Percentiles rank a stretch among this genome's conserved stretches.
Conservation (phyloP, 306 rosid species). For the Parietaria judaica region DNA sequence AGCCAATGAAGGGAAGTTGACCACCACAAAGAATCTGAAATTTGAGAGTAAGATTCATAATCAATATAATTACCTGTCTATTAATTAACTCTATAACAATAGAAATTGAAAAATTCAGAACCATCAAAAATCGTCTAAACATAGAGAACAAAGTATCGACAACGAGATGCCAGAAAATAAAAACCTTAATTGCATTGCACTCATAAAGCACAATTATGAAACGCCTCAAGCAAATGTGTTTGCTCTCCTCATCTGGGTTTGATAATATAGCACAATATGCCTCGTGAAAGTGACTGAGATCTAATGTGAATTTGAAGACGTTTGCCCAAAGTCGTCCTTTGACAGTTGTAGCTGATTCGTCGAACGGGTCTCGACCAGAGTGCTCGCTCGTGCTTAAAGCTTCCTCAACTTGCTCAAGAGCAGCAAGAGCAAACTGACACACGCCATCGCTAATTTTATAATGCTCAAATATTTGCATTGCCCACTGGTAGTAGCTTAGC, state of each 20-base stretch:
- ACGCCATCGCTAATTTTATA: conserved; percentile 79
- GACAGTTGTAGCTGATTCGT: conserved; percentile 54
- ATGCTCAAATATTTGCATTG: conserved; percentile 89
- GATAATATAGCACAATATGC: conserved; percentile 94
- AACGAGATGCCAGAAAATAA: neutral
- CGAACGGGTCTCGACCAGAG: conserved; percentile 23
- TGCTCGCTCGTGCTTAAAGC: conserved; percentile 34
- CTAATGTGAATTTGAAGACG: conserved; percentile 81
- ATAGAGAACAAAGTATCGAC: neutral
- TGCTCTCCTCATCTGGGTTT: conserved; percentile 95
- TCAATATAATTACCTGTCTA: neutral
- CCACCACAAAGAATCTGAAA: conserved; percentile 80
- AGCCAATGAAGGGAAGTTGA: conserved; percentile 83
- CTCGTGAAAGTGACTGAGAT: conserved; percentile 66
- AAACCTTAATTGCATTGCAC: conserved; percentile 71
- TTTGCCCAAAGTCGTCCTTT: conserved; percentile 95
- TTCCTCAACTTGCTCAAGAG: conserved; percentile 95
- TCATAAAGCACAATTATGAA: conserved; percentile 82
- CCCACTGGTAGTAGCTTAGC: conserved; percentile 88
- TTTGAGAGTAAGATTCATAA: neutral
- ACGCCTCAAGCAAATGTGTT: conserved; percentile 84
- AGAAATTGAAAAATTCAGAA: neutral
- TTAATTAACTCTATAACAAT: neutral
- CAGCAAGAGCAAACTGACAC: conserved; percentile 94
- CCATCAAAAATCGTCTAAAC: neutral